Conservation (phyloP, 2,329 filamentous ascomycete species). For the Xylaria hypoxylon region DNA sequence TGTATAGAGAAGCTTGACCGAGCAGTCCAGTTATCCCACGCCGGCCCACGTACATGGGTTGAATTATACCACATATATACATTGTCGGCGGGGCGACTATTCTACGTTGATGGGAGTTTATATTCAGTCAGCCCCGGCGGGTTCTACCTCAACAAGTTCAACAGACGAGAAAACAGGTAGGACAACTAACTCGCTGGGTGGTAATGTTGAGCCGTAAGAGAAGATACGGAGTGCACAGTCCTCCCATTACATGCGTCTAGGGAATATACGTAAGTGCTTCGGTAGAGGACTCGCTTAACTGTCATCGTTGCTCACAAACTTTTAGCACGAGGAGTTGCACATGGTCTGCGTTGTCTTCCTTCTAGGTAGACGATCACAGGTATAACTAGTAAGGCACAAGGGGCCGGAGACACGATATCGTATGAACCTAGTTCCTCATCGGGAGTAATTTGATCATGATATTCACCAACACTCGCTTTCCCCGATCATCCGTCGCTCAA, state of each 20-base stretch:
- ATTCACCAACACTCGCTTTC: not conserved
- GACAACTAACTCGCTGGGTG: not conserved
- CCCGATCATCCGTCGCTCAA: not conserved
- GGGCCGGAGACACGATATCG: constrained; percentile 5
- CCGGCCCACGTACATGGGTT: not conserved
- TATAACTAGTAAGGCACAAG: not conserved
- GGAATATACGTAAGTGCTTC: constrained; percentile 23
- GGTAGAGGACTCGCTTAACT: constrained; percentile 10
- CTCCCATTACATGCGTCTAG: not conserved
- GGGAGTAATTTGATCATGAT: constrained; percentile 7
- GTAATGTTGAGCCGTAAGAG: not conserved
- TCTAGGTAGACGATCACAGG: not conserved
- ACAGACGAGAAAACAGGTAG: not conserved
- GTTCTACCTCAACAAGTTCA: not conserved
- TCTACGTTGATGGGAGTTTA: not conserved
- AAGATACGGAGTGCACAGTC: not conserved
- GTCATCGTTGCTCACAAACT: constrained; percentile 26
- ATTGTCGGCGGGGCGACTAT: not conserved
- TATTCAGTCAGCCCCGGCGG: not conserved
- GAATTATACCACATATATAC: not conserved
- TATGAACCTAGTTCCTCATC: not conserved
- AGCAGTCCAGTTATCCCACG: not conserved
- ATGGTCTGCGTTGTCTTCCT: not conserved
- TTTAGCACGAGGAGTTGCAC: constrained; percentile 10
- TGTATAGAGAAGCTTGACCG: not conserved